Base-by-base conservation (phyloP, 768 basidiomycete species). In the Daedalea quercina region DNA sequence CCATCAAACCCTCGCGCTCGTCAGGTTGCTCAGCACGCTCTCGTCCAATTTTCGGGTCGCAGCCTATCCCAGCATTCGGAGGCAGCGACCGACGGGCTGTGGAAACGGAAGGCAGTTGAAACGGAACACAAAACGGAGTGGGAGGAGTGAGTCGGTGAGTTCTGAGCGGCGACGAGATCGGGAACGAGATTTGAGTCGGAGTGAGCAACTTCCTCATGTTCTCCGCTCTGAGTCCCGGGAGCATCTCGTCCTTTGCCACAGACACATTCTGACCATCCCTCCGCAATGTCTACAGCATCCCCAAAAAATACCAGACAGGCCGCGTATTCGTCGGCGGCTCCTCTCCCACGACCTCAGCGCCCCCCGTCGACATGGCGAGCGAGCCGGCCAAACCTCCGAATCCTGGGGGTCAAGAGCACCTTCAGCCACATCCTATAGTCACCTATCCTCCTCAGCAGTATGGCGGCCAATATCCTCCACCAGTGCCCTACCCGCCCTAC, bases 111-210 rank as follows among this genome's bases (percentile, higher is more conserved):
- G 44, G 37, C 51, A 34, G 22, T 44, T 44, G 17, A 37, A 31
- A 47, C 44, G 44, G 44, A 53, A 48, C 45, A 25, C 1, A n/a
- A 47, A 54, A 43, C 53, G 46, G 47, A 49, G 53, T 22, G 50
- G 40, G 31, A 37, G 35, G 46, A 45, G 48, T 42, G 34, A 48
- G 57, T 52, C 54, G 56, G 57, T 52, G 34, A 59, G 57, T 63
- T 66, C 63, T 63, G 63, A 62, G 65, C 65, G 65, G 63, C 63
- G 65, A 66, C 65, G 56, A 52, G 49, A 57, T 62, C 65, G 65
- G 65, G 59, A 60, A 55, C 57, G 52, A 52, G 59, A 63, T 59
- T 62, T 64, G 60, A 63, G 63, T 66, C 65, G 65, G 65, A 66
- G 65, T 66, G 64, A 62, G 64, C 55, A 53, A 49, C 53, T 45